phyloP scores from a whole-genome alignment of 1,284 basidiomycete species.

The Ganoderma meredithae region DNA sequence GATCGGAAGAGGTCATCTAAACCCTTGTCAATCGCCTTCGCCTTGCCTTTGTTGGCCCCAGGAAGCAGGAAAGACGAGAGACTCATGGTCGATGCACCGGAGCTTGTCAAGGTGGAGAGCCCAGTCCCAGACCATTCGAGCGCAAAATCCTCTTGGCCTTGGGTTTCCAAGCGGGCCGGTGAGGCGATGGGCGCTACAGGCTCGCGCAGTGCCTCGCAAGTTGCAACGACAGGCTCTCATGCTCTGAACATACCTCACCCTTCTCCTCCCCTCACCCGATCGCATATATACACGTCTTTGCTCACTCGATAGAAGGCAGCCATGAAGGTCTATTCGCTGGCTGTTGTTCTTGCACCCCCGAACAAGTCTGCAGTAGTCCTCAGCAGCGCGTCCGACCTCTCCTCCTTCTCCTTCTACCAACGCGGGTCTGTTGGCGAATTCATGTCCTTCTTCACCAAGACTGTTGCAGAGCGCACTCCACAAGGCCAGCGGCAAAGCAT shows the following conservation, averaged over 20 bases:
- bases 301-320: background rate
- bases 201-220: background rate
- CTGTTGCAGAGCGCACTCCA: constrained; percentile 90
- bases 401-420: constrained; percentile 95
- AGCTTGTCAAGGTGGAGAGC: background rate
- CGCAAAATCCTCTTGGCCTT: constrained; percentile 4
- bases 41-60: constrained; percentile 32
- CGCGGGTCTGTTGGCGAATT: constrained; percentile 87
- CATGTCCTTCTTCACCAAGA: constrained; percentile 91
- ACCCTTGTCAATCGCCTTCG: constrained; percentile 42
- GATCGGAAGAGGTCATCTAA: constrained; percentile 45
- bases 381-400: constrained; percentile 82
- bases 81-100: constrained; percentile 36
- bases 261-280: background rate
- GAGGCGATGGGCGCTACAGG: background rate
- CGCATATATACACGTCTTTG: background rate
- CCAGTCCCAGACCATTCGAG: background rate
- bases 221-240: background rate
- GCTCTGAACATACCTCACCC: background rate
- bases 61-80: constrained; percentile 44
- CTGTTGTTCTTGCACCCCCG: constrained; percentile 65
- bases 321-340: constrained; percentile 81
- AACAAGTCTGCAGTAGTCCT: constrained; percentile 73
- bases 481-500: constrained; percentile 92
- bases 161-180: background rate